A percentile compares a stretch with the other conserved stretches of the same genome.
Evolutionary conservation across 2,329 filamentous ascomycete species (phyloP).

Genomic region (Epichloe coenophiala): DNA sequence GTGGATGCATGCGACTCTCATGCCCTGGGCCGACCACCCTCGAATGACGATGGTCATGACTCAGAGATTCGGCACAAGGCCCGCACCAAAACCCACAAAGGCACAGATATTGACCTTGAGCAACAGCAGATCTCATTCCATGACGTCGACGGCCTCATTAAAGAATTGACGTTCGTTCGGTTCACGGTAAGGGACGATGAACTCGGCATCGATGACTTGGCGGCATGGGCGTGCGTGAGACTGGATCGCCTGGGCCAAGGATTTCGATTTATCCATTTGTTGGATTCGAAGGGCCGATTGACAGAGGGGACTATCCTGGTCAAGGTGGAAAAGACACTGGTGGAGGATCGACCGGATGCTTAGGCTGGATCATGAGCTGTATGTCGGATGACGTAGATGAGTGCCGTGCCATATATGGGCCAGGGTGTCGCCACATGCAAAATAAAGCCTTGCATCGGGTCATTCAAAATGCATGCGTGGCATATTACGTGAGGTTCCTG

Average conservation of each 20-base stretch:
- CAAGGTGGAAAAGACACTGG: slow-evolving; percentile 50
- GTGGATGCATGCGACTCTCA: slow-evolving; percentile 50
- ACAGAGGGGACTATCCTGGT: slow-evolving; percentile 61
- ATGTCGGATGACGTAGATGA: background rate
- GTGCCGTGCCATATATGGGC: background rate
- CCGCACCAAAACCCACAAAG: slow-evolving; percentile 43
- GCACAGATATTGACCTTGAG: slow-evolving; percentile 49
- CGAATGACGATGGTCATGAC: slow-evolving; percentile 26
- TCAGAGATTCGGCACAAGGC: slow-evolving; percentile 39
- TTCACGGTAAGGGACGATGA: slow-evolving; percentile 86
- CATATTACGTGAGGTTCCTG: no score
- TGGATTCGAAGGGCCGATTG: slow-evolving; percentile 52
- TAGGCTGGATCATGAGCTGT: background rate
- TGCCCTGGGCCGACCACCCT: slow-evolving; percentile 17
- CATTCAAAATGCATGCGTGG: no score
- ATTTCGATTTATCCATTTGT: slow-evolving; percentile 63
- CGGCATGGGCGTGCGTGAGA: slow-evolving; percentile 80
- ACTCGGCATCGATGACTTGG: slow-evolving; percentile 61
- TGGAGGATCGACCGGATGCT: slow-evolving; percentile 1
- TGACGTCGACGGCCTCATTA: slow-evolving; percentile 41
- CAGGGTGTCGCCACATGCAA: no score
- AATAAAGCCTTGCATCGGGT: no score
- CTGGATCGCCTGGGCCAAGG: slow-evolving; percentile 68
- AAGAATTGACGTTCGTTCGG: slow-evolving; percentile 59
- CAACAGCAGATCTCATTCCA: slow-evolving; percentile 45